These are phyloP conservation scores for Rhododendron ferrugineum DNA, from an alignment of 148 eudicot species.

Conservation along the genomic window DNA sequence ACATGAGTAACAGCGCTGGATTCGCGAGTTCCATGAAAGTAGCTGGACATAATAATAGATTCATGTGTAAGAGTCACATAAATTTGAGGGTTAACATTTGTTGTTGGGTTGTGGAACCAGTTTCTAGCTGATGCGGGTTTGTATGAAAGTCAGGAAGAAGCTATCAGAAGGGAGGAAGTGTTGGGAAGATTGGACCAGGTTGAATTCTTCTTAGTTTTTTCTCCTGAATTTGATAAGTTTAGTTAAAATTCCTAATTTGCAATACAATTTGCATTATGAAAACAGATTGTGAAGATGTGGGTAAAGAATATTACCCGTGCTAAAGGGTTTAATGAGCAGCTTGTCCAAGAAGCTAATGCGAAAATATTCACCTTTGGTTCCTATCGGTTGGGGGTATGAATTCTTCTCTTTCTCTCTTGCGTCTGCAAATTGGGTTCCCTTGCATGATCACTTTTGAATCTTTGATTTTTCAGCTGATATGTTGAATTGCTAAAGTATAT, in stretches of 20 bases:
- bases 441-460: background rate
- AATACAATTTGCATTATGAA: background rate
- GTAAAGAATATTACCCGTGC: conserved; percentile 53
- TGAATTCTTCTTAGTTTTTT: conserved; percentile 1
- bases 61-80: background rate
- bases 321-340: conserved; percentile 58
- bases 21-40: background rate
- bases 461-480: background rate
- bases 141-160: conserved; percentile 37
- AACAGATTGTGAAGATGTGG: conserved; percentile 60
- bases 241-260: background rate
- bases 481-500: background rate
- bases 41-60: background rate
- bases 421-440: background rate
- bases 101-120: conserved; percentile 16
- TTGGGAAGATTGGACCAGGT: conserved; percentile 98
- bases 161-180: conserved; percentile 85
- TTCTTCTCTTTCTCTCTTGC: background rate
- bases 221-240: background rate
- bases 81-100: background rate
- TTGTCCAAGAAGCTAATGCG: conserved; percentile 67
- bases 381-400: conserved; percentile 65
- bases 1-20: background rate
- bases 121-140: conserved; percentile 20
- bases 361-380: conserved; percentile 74